Evolutionary conservation across 1,284 basidiomycete genomes (phyloP), one percentile per base, ranked within the genome.

Genomic region (Heterobasidion occidentale): DNA sequence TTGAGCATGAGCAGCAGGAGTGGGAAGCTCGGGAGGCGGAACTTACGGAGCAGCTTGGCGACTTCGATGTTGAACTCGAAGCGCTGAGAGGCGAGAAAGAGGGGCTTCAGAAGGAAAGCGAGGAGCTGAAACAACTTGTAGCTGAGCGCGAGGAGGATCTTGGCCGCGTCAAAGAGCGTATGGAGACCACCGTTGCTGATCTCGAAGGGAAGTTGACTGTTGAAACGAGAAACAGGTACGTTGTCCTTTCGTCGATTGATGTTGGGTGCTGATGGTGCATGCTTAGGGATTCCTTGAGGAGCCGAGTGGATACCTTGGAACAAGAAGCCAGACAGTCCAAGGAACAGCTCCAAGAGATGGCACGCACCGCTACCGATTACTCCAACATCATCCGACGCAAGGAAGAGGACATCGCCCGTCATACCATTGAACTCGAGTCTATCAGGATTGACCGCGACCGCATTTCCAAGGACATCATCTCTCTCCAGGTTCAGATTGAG

Each of bases 61-160:
- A 74, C 51, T 78, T 86, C n/a, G 83, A 88, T 56, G 75, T 79
- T 38, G 83, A 86, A 56, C 75, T 90, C 52, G 79, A 82, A 33
- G 71, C 71, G 3, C 68, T 87, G 36, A 74, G 76, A 17, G 70
- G 65, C 2, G 83, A 88, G 63, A 75, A 81, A 56, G 80, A 85
- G 47, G 78, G 84, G 46, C 70, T 91, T 7, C 77, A 79, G 60
- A 81, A 83, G 63, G 71, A 83, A 55, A 77, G 84, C 12, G 88
- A 89, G 47, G 91, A 94, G 52, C 74, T 94, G 36, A 82, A 86
- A 65, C 84, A 81, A 58, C 75, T 89, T 55, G 77, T 90, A 4
- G 68, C 77, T 33, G 84, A 92, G 62, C 83, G 86, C 44, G 91
- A 95, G 61, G 90, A 98, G 64, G 92, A 94, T 63, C 68, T 94